These are phyloP conservation scores for Apophysomyces ossiformis DNA, from an alignment of 371 early-diverging fungal genomes.

Conservation along the genomic window DNA sequence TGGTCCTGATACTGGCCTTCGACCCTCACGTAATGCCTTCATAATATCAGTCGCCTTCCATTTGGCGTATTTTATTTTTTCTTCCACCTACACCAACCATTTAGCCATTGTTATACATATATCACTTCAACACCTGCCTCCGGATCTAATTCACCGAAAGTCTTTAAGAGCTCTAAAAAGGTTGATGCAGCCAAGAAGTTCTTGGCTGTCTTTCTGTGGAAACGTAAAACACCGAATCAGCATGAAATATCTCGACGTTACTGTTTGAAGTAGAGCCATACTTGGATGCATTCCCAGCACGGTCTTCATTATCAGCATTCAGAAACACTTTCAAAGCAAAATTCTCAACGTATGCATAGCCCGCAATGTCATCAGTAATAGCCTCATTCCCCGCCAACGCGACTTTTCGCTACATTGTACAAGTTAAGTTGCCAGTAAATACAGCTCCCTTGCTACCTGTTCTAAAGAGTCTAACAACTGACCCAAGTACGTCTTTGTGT, in stretches of 20 bases:
- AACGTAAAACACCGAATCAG: background rate
- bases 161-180: constrained; percentile 81
- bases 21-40: constrained; percentile 90
- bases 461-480: constrained; percentile 80
- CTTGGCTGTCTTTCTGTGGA: constrained; percentile 79
- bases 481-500: constrained; percentile 67
- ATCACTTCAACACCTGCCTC: constrained; percentile 48
- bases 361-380: constrained; percentile 79
- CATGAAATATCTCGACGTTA: background rate
- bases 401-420: constrained; percentile 65
- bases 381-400: constrained; percentile 65
- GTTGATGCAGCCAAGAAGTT: constrained; percentile 84
- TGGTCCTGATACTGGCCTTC: constrained; percentile 70
- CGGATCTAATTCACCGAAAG: constrained; percentile 79
- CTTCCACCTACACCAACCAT: constrained; percentile 58
- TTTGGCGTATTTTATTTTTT: constrained; percentile 94
- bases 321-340: constrained; percentile 92
- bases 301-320: constrained; percentile 93
- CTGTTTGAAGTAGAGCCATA: constrained; percentile 31
- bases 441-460: constrained; percentile 46
- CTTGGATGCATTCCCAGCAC: constrained; percentile 76
- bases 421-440: background rate
- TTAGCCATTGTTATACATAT: background rate
- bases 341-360: constrained; percentile 82
- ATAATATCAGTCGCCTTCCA: constrained; percentile 94